Conservation (phyloP, 805 yeast genomes). For the Blastobotrys mokoenaii region DNA sequence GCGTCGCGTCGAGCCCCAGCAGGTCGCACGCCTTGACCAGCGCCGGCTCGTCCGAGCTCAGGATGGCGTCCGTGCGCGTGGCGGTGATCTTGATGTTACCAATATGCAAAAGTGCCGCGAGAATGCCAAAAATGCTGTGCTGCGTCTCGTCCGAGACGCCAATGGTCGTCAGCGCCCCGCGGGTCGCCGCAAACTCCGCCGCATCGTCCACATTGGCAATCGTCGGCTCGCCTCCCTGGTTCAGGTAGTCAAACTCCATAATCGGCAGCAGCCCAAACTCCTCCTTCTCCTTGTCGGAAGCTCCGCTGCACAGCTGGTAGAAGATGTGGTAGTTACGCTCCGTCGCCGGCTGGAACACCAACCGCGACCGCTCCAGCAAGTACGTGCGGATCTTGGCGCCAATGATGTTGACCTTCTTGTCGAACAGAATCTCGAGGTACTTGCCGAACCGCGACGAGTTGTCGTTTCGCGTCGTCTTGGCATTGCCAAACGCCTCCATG, state of each 20-base stretch:
- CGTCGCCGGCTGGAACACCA: slow-evolving; percentile 83
- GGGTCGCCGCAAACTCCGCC: slow-evolving; percentile 66
- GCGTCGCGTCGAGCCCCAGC: slow-evolving; percentile 65
- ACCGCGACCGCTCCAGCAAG: slow-evolving; percentile 83
- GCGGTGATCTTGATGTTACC: slow-evolving; percentile 88
- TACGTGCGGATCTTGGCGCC: slow-evolving; percentile 95
- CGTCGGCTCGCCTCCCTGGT: slow-evolving; percentile 71
- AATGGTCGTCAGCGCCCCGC: slow-evolving; percentile 67
- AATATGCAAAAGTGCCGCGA: slow-evolving; percentile 83
- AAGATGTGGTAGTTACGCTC: slow-evolving; percentile 95
- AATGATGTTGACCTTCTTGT: slow-evolving; percentile 63
- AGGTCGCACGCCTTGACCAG: slow-evolving; percentile 75
- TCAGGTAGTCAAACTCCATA: slow-evolving; percentile 68
- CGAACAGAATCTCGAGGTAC: slow-evolving; percentile 84
- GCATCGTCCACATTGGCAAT: slow-evolving; percentile 79
- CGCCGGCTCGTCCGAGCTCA: slow-evolving; percentile 81
- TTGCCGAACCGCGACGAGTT: slow-evolving; percentile 97
- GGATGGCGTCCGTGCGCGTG: slow-evolving; percentile 72
- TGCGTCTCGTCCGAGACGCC: slow-evolving; percentile 61
- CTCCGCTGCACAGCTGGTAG: slow-evolving; percentile 79
- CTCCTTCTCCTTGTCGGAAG: slow-evolving; percentile 41
- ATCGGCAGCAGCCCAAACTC: slow-evolving; percentile 55
- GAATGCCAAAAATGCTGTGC: slow-evolving; percentile 59
- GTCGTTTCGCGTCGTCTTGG: slow-evolving; percentile 94
- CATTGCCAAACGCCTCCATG: slow-evolving; percentile 98